A percentile compares a stretch with the other conserved stretches of the same genome.
Conservation (phyloP, 257 asterid species). For the Echium plantagineum region DNA sequence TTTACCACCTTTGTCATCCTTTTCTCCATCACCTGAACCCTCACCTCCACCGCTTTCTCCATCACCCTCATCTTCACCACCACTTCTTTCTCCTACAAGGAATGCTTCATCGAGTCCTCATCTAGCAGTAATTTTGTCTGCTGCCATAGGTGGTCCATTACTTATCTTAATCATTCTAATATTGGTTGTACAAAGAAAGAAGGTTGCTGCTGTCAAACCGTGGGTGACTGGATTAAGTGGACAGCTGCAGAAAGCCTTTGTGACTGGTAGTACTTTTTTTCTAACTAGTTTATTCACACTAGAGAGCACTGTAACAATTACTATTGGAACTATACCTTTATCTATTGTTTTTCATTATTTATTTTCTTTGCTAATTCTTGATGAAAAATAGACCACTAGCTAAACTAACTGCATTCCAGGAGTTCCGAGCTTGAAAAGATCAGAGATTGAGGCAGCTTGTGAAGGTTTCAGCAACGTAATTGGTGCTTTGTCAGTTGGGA, state of each 20-base stretch:
- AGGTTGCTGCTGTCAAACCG: constrained; percentile 73
- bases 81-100: constrained; percentile 14
- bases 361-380: neutral
- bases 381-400: neutral
- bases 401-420: constrained; percentile 26
- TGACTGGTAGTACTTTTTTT: constrained; percentile 43
- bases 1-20: no score
- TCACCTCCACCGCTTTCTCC: no score
- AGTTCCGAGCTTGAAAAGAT: constrained; percentile 73
- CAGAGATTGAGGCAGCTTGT: constrained; percentile 79
- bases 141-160: constrained; percentile 46
- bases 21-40: neutral
- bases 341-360: constrained; percentile 7
- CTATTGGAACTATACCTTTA: neutral
- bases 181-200: constrained; percentile 30
- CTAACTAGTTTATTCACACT: neutral
- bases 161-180: constrained; percentile 25
- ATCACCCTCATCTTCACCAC: no score
- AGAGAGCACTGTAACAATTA: neutral
- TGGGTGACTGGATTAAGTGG: constrained; percentile 97
- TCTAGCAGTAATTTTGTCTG: constrained; percentile 23
- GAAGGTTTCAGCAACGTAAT: constrained; percentile 92
- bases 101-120: constrained; percentile 13
- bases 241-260: constrained; percentile 80
- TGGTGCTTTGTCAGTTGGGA: constrained; percentile 52